These are phyloP conservation scores for Stemphylium vesicarium DNA, from an alignment of 2,329 filamentous ascomycete genomes.

Conservation along the genomic window DNA sequence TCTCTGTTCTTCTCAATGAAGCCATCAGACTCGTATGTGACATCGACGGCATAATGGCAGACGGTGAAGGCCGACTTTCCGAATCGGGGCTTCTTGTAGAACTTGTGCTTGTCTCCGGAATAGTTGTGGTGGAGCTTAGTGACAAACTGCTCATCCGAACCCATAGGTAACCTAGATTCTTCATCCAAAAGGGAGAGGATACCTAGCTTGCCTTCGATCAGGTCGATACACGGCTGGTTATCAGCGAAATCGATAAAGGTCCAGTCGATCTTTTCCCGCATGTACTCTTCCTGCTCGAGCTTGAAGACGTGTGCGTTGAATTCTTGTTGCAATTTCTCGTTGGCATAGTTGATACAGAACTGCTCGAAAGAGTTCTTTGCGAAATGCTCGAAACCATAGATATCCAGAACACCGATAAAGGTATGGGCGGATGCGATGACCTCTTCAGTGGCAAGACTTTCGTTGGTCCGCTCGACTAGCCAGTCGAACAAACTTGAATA, in stretches of 20 bases:
- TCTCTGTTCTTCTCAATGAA: constrained; percentile 99
- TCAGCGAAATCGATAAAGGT: constrained; percentile 99
- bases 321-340: constrained; percentile 98
- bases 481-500: constrained; percentile 99
- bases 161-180: constrained; percentile 95
- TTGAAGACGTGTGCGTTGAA: constrained; percentile 99
- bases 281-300: constrained; percentile 96
- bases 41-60: constrained; percentile 96
- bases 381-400: constrained; percentile 99
- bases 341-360: constrained; percentile 99
- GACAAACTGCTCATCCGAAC: constrained; percentile 95
- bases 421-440: constrained; percentile 81
- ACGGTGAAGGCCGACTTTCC: constrained; percentile 98
- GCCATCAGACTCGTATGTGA: constrained; percentile 97
- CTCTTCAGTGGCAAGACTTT: constrained; percentile 84
- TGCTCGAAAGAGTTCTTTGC: constrained; percentile 99
- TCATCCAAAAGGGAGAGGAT: constrained; percentile 92
- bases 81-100: constrained; percentile 98
- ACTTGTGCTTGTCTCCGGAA: constrained; percentile 86
- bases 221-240: constrained; percentile 97
- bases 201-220: constrained; percentile 96
- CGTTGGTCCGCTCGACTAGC: constrained; percentile 97
- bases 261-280: constrained; percentile 97
- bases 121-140: constrained; percentile 96
- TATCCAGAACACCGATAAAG: constrained; percentile 98